phyloP scores from a whole-genome alignment of 768 basidiomycete species.

The Cubamyces lactineus region DNA sequence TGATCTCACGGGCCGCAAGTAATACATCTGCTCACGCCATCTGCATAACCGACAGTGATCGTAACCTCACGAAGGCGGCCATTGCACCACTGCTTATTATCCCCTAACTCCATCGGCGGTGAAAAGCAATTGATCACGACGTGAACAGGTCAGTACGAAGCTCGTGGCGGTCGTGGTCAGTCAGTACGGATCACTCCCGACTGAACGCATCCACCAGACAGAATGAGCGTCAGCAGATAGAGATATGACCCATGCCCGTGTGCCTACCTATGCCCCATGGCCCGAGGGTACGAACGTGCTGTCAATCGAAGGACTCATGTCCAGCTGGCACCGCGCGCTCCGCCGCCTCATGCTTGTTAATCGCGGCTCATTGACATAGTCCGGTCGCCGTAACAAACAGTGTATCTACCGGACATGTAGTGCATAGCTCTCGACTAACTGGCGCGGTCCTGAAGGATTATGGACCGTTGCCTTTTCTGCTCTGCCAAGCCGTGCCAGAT shows the following conservation, averaged over 20 bases:
- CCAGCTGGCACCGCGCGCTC: neutral
- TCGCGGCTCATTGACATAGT: too few species aligned
- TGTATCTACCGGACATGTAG: slow-evolving; percentile 8
- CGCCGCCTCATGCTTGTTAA: too few species aligned
- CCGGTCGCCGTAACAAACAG: neutral
- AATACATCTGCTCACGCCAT: slow-evolving; percentile 6
- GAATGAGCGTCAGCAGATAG: too few species aligned
- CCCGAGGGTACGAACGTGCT: neutral
- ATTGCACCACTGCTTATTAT: neutral
- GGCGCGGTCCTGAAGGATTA: neutral
- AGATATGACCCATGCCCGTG: too few species aligned
- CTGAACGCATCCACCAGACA: too few species aligned
- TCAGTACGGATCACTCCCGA: too few species aligned
- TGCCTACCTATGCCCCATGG: neutral
- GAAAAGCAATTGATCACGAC: neutral
- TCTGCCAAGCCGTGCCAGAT: slow-evolving; percentile 18
- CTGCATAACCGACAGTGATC: slow-evolving; percentile 6
- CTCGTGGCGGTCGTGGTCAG: too few species aligned
- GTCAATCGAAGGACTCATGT: neutral
- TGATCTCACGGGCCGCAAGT: neutral
- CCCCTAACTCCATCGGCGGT: neutral
- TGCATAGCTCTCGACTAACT: neutral
- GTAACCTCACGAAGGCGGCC: neutral
- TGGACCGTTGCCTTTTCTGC: slow-evolving; percentile 5
- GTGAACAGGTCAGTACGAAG: too few species aligned